Conservation (phyloP, 768 basidiomycete species). For the Podaxis rugospora region DNA sequence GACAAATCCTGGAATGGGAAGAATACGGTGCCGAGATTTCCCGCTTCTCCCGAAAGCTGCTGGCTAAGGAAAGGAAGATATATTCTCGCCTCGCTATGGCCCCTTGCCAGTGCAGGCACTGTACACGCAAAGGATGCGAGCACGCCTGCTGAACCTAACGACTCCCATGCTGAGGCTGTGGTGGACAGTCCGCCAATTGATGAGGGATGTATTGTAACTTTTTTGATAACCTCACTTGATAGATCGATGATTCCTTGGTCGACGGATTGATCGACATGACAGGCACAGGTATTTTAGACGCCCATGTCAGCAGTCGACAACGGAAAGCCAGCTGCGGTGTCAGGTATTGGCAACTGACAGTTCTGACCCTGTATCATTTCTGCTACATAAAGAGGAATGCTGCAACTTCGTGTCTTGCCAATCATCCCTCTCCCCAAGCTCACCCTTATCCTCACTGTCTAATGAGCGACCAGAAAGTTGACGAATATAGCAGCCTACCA, state of each 20-base stretch:
- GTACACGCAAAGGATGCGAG: neutral
- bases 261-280: neutral
- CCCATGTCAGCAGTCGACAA: neutral
- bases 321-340: neutral
- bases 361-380: too few species aligned
- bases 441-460: neutral
- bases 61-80: slow-evolving; percentile 69
- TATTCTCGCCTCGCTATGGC: slow-evolving; percentile 62
- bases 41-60: slow-evolving; percentile 65
- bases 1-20: slow-evolving; percentile 98
- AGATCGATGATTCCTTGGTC: neutral
- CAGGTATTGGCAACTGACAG: neutral
- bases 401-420: neutral
- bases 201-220: slow-evolving; percentile 5
- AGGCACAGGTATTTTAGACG: neutral
- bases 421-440: neutral
- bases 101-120: slow-evolving; percentile 44
- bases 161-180: too few species aligned
- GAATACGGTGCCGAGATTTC: slow-evolving; percentile 90
- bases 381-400: neutral
- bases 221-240: neutral
- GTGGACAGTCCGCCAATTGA: neutral
- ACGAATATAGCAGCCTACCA: neutral
- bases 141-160: neutral
- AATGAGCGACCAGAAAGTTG: neutral